Conservation (phyloP, 1,139 yeast species). For the Debaryomycetaceae sp. region DNA sequence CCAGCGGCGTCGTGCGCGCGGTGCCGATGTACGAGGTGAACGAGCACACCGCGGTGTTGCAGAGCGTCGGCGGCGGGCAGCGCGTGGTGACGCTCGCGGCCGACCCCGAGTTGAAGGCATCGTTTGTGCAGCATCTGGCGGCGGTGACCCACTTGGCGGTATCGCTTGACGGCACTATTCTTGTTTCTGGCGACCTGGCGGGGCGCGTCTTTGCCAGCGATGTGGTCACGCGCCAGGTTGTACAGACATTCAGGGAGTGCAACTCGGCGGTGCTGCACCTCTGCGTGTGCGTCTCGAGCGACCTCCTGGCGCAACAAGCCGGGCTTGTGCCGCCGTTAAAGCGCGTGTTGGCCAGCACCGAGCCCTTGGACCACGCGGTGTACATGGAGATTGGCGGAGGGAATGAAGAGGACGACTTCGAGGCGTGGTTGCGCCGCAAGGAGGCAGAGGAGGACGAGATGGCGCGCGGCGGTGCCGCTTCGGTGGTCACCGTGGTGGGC, state of each 20-base stretch:
- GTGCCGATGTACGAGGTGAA: conserved; percentile 54
- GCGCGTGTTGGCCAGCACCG: conserved; percentile 47
- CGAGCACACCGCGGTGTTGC: conserved; percentile 39
- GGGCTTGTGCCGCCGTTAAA: conserved; percentile 50
- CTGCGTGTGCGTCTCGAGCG: conserved; percentile 10
- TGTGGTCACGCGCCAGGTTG: conserved; percentile 70
- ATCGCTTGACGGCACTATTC: conserved; percentile 70
- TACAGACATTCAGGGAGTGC: conserved; percentile 58
- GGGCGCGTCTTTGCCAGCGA: conserved; percentile 74
- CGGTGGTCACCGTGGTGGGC: conserved; percentile 27
- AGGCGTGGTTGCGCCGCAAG: conserved; percentile 42
- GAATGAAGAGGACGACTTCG: conserved; percentile 17
- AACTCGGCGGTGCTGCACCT: conserved; percentile 33
- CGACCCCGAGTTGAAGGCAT: conserved; percentile 46
- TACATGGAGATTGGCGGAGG: conserved; percentile 34
- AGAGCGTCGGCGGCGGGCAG: conserved; percentile 54
- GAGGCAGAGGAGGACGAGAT: conserved; percentile 46
- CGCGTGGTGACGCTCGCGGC: conserved; percentile 48
- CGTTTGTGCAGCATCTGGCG: conserved; percentile 56
- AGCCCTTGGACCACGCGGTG: conserved; percentile 47
- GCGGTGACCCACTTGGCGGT: conserved; percentile 51
- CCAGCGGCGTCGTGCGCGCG: conserved; percentile 56
- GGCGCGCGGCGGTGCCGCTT: conserved; percentile 30
- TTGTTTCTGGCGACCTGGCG: conserved; percentile 68
- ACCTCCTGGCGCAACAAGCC: conserved; percentile 1